phyloP scores from a whole-genome alignment of 2,329 filamentous ascomycete genomes.

The Claviceps paspali region DNA sequence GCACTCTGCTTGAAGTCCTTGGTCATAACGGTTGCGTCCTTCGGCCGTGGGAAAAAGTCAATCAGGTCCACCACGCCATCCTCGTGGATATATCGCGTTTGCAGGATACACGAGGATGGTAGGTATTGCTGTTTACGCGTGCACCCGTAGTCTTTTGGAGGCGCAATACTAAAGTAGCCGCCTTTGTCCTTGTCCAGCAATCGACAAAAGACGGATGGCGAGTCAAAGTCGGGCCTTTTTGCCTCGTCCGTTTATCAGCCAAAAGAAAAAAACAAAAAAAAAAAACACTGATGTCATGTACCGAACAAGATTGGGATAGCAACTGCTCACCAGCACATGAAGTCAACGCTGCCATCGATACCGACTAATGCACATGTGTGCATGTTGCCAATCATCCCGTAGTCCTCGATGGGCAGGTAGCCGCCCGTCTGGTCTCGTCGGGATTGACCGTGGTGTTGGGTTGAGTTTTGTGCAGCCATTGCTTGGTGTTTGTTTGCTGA shows the following conservation, averaged over 20 bases:
- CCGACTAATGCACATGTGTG: conserved; percentile 61
- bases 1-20: conserved; percentile 32
- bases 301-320: neutral
- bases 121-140: conserved; percentile 69
- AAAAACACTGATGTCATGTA: neutral
- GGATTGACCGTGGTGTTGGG: conserved; percentile 17
- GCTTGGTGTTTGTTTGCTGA: too few species aligned
- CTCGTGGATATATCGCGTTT: conserved; percentile 65
- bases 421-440: conserved; percentile 25
- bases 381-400: conserved; percentile 72
- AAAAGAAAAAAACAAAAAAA: too few species aligned
- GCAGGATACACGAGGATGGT: conserved; percentile 58
- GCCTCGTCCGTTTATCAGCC: neutral
- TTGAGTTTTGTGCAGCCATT: conserved; percentile 20
- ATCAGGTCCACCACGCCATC: conserved; percentile 58
- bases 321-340: conserved; percentile 53
- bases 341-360: conserved; percentile 59
- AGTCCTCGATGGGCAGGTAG: conserved; percentile 55
- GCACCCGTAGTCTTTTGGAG: conserved; percentile 32
- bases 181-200: conserved; percentile 61
- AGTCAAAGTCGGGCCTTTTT: conserved; percentile 60
- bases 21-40: conserved; percentile 36
- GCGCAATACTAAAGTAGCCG: conserved; percentile 55
- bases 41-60: conserved; percentile 62
- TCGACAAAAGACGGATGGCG: conserved; percentile 59